Conservation (phyloP, 139 green algal genomes). For the Tetratostichococcus sp. region DNA sequence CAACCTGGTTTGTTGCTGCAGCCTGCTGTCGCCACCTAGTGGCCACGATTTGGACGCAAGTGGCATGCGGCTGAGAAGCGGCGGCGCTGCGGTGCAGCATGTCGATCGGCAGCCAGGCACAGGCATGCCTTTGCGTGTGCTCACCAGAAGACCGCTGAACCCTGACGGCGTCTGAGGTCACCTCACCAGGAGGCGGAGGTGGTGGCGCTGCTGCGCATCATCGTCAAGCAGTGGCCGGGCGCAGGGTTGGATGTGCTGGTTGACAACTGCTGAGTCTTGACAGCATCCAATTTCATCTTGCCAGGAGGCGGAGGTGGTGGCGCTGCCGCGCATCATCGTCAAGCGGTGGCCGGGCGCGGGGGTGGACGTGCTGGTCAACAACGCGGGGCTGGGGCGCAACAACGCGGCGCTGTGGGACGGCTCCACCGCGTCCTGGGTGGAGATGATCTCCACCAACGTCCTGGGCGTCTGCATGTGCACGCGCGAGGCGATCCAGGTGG, state of each 20-base stretch:
- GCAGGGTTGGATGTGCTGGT: no score
- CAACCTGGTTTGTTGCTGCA: no score
- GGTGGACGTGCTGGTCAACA: conserved; percentile 63
- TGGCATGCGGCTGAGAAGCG: no score
- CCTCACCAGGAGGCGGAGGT: conserved; percentile 13
- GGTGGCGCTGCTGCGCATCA: conserved; percentile 20
- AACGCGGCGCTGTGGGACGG: conserved; percentile 71
- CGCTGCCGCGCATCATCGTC: conserved; percentile 65
- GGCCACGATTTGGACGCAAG: no score
- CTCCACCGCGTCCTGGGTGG: conserved; percentile 47
- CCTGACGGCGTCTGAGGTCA: no score
- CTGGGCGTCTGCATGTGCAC: conserved; percentile 71
- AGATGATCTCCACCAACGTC: conserved; percentile 65
- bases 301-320: conserved; percentile 45
- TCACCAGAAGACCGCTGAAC: no score
- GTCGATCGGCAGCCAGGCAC: conserved; percentile 18
- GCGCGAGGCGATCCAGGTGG: conserved; percentile 58
- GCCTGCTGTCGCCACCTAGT: no score
- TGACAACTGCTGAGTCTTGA: no score
- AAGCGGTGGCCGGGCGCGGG: conserved; percentile 64
- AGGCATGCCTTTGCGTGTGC: no score
- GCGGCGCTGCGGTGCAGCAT: conserved; percentile 22
- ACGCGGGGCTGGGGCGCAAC: conserved; percentile 46
- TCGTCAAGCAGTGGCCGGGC: conserved; percentile 26
- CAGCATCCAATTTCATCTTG: not conserved